phyloP scores from a whole-genome alignment of 768 basidiomycete genomes.

The Russula sp. region DNA sequence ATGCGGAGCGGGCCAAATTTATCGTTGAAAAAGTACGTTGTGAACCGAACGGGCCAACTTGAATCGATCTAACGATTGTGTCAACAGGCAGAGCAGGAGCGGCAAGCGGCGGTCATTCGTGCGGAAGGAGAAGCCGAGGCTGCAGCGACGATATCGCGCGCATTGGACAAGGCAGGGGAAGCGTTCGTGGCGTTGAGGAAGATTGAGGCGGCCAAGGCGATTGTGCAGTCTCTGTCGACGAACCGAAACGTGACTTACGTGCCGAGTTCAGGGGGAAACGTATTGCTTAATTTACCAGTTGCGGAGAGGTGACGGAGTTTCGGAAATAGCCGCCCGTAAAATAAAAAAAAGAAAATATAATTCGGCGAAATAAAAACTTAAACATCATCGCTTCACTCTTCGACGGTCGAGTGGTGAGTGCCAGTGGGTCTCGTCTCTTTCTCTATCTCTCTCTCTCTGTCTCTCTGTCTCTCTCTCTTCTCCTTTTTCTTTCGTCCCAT shows the following conservation, averaged over 20 bases:
- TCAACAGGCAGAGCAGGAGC: conserved; percentile 91
- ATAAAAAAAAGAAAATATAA: conserved; percentile 5
- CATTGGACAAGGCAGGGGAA: conserved; percentile 90
- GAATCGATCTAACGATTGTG: conserved; percentile 10
- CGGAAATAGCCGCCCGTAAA: conserved; percentile 16
- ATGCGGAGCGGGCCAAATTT: conserved; percentile 98
- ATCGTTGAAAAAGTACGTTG: conserved; percentile 88
- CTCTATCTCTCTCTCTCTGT: conserved; percentile 41
- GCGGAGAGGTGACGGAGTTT: conserved; percentile 30
- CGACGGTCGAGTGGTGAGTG: conserved; percentile 14
- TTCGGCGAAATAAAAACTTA: background rate
- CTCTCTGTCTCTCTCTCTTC: conserved; percentile 43
- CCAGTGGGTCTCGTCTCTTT: conserved; percentile 27
- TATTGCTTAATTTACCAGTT: conserved; percentile 76
- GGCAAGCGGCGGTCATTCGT: conserved; percentile 95
- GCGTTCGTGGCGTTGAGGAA: conserved; percentile 91
- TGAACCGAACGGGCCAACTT: background rate
- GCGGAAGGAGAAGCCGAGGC: conserved; percentile 99
- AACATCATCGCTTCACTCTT: background rate
- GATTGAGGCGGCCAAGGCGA: conserved; percentile 98
- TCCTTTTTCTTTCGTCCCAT: conserved; percentile 36
- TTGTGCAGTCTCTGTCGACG: conserved; percentile 72
- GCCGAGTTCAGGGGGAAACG: conserved; percentile 70
- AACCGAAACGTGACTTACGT: conserved; percentile 89
- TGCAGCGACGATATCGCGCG: conserved; percentile 83